A percentile compares a stretch with the other conserved stretches of the same genome.
These are phyloP conservation scores for Platanus orientalis DNA, from an alignment of 164 flowering plant genomes.

Conservation along the genomic window DNA sequence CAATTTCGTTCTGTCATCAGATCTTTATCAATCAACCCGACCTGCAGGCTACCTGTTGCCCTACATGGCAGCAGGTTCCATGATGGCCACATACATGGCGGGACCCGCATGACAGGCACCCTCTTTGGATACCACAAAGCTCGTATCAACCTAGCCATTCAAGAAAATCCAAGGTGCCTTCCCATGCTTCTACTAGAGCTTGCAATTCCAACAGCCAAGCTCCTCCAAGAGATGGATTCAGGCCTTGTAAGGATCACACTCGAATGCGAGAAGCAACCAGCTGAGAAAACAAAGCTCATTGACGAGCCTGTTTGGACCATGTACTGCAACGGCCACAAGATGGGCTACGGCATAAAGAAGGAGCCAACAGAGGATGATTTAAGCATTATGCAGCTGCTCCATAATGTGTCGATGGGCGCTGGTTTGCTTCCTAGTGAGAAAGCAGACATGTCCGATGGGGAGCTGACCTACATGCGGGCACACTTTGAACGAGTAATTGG, in stretches of 20 bases:
- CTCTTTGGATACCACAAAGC: constrained; percentile 64
- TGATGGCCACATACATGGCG: constrained; percentile 35
- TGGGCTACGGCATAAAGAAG: constrained; percentile 62
- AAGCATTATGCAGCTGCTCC: constrained; percentile 55
- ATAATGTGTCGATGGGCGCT: constrained; percentile 67
- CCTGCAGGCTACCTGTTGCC: constrained; percentile 51
- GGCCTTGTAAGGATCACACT: constrained; percentile 76
- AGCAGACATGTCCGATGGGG: constrained; percentile 11
- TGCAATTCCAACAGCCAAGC: constrained; percentile 53
- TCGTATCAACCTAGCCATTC: constrained; percentile 57
- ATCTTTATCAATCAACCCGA: constrained; percentile 57
- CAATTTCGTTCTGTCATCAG: constrained; percentile 51
- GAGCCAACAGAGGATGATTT: constrained; percentile 68
- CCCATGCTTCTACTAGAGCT: constrained; percentile 71
- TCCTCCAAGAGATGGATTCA: constrained; percentile 70
- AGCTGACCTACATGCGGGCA: constrained; percentile 62
- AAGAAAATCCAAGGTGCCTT: constrained; percentile 50
- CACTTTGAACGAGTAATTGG: constrained; percentile 63
- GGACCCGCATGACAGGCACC: constrained; percentile 62
- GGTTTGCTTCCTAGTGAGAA: constrained; percentile 48
- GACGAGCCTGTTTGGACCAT: constrained; percentile 86
- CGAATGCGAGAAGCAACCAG: constrained; percentile 62
- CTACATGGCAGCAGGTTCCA: constrained; percentile 23
- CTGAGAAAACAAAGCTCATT: constrained; percentile 27
- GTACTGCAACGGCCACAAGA: constrained; percentile 68